Base-by-base conservation (phyloP, 2,329 filamentous ascomycete species). In the Xylariaceae sp. region DNA sequence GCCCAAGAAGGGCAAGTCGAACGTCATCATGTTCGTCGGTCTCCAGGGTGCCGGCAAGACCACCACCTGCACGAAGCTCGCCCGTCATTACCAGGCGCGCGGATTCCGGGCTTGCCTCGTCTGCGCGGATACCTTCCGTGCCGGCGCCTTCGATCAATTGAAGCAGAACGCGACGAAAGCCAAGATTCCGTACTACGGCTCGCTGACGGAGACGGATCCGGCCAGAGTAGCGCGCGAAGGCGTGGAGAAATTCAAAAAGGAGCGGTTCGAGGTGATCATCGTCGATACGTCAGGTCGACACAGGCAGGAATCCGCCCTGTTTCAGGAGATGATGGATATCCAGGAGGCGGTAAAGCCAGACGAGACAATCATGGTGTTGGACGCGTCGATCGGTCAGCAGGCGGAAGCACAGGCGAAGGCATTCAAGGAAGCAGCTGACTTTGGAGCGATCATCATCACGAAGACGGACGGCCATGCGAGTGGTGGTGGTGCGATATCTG, bases 11-110 rank as follows among this genome's bases (percentile, higher is more conserved):
- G 91, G 91, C 62, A 94, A 91, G 71, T 80, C 87, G 60, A 99
- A 96, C 72, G 89, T 99, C 69, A 96, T 99, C 73, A 99, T 99
- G 94, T 97, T 99, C 71, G 94, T 99, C 60, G 94, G 94, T 75
- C 80, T 99, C 47, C 94, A 99, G 73, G 94, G 94, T 78, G 90
- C 92, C 4, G 94, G 94, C 72, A 99, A 99, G 74, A 99, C 94
- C 29, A 99, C 94, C 1, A 95, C 92, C 9, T 97, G 94, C 80
- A 99, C 94, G 41, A 99, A 99, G 74, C 79, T 99, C 60, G 94
- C 94, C 19, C 79, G 91, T 55, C 92, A 95, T 79, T 99, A 99
- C 73, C 89, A 95, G 71, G 90, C 89, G 7, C 80, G 94, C 59
- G 94, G 94, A 0, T 95, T 97, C 80, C 90, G 89, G 72, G 83